phyloP scores from a whole-genome alignment of 495 filamentous ascomycete species.

The Lasiosphaeris hirsuta region DNA sequence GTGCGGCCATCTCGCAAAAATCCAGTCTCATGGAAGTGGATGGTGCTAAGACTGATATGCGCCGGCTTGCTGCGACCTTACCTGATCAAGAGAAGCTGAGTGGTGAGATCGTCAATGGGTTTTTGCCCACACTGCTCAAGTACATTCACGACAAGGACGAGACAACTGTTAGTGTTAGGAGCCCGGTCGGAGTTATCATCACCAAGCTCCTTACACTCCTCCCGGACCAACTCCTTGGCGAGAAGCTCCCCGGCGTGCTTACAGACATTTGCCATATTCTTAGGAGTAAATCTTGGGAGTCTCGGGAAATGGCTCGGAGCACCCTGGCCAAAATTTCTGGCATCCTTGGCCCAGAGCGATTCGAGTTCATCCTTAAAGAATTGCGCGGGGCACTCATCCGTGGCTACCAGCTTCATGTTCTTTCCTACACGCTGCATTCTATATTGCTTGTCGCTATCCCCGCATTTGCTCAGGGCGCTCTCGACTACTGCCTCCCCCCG shows the following conservation, averaged over 20 bases:
- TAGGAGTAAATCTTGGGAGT: constrained; percentile 81
- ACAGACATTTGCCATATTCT: constrained; percentile 91
- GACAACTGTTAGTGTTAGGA: constrained; percentile 82
- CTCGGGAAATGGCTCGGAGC: constrained; percentile 83
- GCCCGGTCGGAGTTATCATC: constrained; percentile 80
- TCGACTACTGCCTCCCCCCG: constrained; percentile 81
- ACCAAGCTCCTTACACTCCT: constrained; percentile 83
- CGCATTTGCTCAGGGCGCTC: constrained; percentile 72
- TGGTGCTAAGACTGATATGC: constrained; percentile 22
- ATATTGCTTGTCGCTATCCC: constrained; percentile 74
- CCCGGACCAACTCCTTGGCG: constrained; percentile 63
- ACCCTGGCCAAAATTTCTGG: constrained; percentile 79
- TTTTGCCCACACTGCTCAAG: constrained; percentile 69
- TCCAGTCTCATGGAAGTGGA: constrained; percentile 41
- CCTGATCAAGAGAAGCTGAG: constrained; percentile 68
- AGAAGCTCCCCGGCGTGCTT: constrained; percentile 74
- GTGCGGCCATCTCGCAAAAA: constrained; percentile 46
- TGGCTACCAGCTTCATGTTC: constrained; percentile 91
- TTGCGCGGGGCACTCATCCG: constrained; percentile 73
- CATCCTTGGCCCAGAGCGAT: constrained; percentile 73
- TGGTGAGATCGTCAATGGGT: constrained; percentile 66
- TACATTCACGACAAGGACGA: constrained; percentile 95
- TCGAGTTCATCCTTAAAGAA: constrained; percentile 92
- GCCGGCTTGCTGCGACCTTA: constrained; percentile 58
- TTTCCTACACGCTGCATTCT: constrained; percentile 92